phyloP scores from a whole-genome alignment of 441 rosid genomes.

The Iberis amara region DNA sequence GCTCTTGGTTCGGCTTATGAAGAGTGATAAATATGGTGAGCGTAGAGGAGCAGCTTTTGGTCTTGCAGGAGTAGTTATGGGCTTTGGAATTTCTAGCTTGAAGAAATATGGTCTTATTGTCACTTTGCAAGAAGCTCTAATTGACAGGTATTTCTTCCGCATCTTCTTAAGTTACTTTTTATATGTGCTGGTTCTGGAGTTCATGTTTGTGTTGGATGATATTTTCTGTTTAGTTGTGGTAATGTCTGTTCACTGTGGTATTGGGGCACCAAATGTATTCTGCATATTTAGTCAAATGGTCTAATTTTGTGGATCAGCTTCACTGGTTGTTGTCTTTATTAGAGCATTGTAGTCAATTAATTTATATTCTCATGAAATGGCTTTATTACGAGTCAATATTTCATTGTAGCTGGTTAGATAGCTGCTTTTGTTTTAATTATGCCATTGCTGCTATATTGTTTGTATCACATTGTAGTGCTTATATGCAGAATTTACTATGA shows the following conservation, averaged over 20 bases:
- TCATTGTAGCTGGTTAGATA: not conserved
- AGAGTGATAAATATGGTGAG: conserved; percentile 94
- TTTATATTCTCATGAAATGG: not conserved
- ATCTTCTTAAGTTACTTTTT: not conserved
- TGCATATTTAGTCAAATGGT: not conserved
- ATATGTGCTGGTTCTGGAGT: not conserved
- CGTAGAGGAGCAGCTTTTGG: conserved; percentile 99
- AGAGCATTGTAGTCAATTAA: not conserved
- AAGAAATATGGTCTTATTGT: conserved; percentile 69
- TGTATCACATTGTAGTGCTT: not conserved
- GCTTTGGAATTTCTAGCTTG: conserved; percentile 85
- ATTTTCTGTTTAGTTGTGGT: conserved; percentile 3
- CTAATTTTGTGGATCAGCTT: not conserved
- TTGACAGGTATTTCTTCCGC: conserved; percentile 58
- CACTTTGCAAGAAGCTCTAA: conserved; percentile 63
- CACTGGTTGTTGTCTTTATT: conserved; percentile 6
- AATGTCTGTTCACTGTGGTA: not conserved
- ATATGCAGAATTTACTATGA: conserved; percentile 3
- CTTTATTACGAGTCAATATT: not conserved
- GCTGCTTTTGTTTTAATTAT: not conserved
- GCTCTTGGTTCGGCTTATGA: conserved; percentile 80
- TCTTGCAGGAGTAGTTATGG: conserved; percentile 91
- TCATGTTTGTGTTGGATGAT: conserved; percentile 3
- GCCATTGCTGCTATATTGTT: not conserved
- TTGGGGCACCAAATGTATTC: not conserved